Evolutionary conservation across 2,329 filamentous ascomycete species (phyloP).

Genomic region (Juglanconis oblonga): DNA sequence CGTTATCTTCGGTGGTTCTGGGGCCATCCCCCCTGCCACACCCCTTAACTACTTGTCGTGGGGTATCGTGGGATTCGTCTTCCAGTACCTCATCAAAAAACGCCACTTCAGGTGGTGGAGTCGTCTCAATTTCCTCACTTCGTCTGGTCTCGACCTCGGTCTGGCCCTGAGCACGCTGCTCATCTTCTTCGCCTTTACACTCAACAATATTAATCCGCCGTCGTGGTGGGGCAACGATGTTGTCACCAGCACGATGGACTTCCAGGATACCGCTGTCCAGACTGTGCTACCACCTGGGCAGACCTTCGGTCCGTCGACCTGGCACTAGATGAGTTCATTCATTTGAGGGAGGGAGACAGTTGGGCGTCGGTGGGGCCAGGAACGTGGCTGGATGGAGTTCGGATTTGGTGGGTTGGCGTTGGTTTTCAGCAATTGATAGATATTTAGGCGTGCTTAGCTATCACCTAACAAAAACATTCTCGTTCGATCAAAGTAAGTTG

Average conservation of each 20-base stretch:
- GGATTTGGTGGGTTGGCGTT: no score
- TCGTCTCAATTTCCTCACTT: constrained; percentile 69
- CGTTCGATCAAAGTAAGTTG: no score
- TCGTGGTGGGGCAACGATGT: constrained; percentile 68
- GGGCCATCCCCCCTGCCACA: constrained; percentile 61
- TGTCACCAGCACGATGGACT: constrained; percentile 60
- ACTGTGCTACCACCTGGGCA: constrained; percentile 48
- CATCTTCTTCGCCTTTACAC: constrained; percentile 67
- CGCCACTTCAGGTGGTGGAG: constrained; percentile 69
- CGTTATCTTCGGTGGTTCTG: constrained; percentile 60
- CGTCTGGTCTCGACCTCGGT: constrained; percentile 67
- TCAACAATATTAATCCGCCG: constrained; percentile 60
- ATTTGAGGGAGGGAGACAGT: no score
- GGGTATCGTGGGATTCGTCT: constrained; percentile 67
- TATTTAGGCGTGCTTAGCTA: no score
- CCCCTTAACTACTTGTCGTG: constrained; percentile 74
- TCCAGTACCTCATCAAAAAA: constrained; percentile 66
- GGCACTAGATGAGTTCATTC: constrained; percentile 28
- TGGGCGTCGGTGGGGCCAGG: no score
- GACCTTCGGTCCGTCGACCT: constrained; percentile 59
- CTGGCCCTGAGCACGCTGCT: constrained; percentile 64
- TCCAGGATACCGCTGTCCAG: constrained; percentile 56
- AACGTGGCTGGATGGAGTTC: no score
- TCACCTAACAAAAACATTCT: no score
- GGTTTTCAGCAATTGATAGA: no score